phyloP scores from a whole-genome alignment of 495 filamentous ascomycete species.

The Aspergillus nidulans region DNA sequence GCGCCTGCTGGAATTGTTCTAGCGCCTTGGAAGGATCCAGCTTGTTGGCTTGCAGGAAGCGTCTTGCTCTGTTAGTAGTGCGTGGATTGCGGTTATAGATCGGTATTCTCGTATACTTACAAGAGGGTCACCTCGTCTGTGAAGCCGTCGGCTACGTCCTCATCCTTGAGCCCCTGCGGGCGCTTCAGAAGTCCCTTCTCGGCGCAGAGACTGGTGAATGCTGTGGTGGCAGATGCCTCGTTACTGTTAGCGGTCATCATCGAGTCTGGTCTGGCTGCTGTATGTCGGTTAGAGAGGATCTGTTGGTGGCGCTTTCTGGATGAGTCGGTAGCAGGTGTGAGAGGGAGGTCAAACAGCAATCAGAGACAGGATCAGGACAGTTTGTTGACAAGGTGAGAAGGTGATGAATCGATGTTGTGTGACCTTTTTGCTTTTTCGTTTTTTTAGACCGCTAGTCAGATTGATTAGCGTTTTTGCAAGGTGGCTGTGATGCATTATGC shows the following conservation, averaged over 20 bases:
- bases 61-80: slow-evolving; percentile 12
- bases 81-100: neutral
- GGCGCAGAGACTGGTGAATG: slow-evolving; percentile 18
- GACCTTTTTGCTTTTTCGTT: neutral
- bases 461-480: neutral
- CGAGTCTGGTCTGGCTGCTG: neutral
- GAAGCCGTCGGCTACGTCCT: slow-evolving; percentile 23
- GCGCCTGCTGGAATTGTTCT: slow-evolving; percentile 22
- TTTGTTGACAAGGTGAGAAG: too few species aligned
- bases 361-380: too few species aligned
- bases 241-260: neutral
- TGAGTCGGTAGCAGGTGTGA: too few species aligned
- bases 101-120: slow-evolving; percentile 11
- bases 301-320: too few species aligned
- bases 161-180: slow-evolving; percentile 15
- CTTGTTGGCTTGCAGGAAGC: slow-evolving; percentile 29
- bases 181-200: slow-evolving; percentile 22
- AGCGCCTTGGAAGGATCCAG: slow-evolving; percentile 18
- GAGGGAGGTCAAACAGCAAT: too few species aligned
- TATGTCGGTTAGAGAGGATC: too few species aligned
- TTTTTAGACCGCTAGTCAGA: neutral
- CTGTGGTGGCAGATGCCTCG: slow-evolving; percentile 7
- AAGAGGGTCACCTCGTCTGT: slow-evolving; percentile 27
- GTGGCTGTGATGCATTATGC: neutral
- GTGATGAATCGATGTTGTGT: too few species aligned